Conservation (phyloP, 2,329 filamentous ascomycete species). For the Blastomyces gilchristii region DNA sequence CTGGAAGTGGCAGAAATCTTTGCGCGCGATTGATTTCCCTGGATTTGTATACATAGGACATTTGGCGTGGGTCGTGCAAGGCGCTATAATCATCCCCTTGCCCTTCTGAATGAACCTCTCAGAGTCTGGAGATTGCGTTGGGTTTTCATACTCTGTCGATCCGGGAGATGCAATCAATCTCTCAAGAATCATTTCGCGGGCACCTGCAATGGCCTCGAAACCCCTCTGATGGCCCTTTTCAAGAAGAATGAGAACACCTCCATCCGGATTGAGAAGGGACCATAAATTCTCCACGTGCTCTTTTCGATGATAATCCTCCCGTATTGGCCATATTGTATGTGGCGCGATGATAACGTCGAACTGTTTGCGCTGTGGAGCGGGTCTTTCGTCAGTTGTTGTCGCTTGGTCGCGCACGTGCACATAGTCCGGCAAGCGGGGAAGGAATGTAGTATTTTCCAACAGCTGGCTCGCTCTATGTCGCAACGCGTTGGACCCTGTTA, state of each 20-base stretch:
- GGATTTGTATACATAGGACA: constrained; percentile 80
- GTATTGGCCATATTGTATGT: constrained; percentile 66
- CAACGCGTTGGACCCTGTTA: constrained; percentile 65
- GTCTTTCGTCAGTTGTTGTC: constrained; percentile 47
- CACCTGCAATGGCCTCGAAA: constrained; percentile 83
- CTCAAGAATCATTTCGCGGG: constrained; percentile 66
- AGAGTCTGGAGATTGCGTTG: constrained; percentile 25
- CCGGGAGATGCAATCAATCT: constrained; percentile 58
- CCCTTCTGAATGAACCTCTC: constrained; percentile 38
- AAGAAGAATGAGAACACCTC: constrained; percentile 74
- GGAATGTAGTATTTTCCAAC: constrained; percentile 79
- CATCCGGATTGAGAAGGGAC: constrained; percentile 71
- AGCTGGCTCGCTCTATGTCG: constrained; percentile 65
- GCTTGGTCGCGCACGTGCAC: constrained; percentile 51
- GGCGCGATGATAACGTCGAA: constrained; percentile 88
- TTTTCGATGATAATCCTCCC: constrained; percentile 67
- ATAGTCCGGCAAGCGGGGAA: constrained; percentile 85
- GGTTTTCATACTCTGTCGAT: constrained; percentile 34
- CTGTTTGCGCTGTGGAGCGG: constrained; percentile 54
- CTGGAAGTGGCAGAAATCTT: constrained; percentile 82
- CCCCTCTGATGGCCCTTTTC: constrained; percentile 88
- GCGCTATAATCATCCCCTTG: constrained; percentile 51
- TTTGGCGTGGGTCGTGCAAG: constrained; percentile 74
- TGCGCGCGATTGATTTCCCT: constrained; percentile 61
- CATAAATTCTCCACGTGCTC: constrained; percentile 79